A percentile compares a stretch with the other conserved stretches of the same genome.
These are phyloP conservation scores for Fusarium caatingaense DNA, from an alignment of 2,329 filamentous ascomycete genomes.

Conservation along the genomic window DNA sequence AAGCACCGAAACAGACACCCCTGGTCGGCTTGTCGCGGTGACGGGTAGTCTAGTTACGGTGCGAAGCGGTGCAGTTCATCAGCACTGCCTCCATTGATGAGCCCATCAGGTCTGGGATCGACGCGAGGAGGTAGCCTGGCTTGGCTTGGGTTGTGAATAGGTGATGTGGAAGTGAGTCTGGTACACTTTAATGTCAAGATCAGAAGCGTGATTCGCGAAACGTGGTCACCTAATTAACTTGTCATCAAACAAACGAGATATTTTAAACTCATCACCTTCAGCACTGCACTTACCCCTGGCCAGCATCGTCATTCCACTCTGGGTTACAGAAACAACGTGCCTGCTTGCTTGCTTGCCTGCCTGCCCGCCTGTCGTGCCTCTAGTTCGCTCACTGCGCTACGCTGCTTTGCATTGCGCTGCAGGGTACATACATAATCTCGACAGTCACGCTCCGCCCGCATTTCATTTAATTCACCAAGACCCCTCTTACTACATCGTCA, in stretches of 20 bases:
- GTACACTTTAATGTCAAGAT: constrained; percentile 7
- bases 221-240: constrained; percentile 25
- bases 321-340: constrained; percentile 42
- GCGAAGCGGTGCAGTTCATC: constrained; percentile 29
- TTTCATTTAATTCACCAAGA: constrained; percentile 36
- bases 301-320: constrained; percentile 44
- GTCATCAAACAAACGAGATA: constrained; percentile 25
- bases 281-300: constrained; percentile 37
- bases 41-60: constrained; percentile 21
- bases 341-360: constrained; percentile 3
- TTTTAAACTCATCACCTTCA: constrained; percentile 8
- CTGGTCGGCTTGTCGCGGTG: constrained; percentile 40
- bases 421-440: constrained; percentile 43
- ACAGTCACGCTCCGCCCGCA: constrained; percentile 42
- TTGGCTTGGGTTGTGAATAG: constrained; percentile 26
- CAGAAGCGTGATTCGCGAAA: constrained; percentile 38
- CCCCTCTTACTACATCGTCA: constrained; percentile 29
- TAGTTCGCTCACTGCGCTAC: constrained; percentile 17
- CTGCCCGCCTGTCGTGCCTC: constrained; percentile 14
- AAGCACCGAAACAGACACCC: constrained; percentile 42
- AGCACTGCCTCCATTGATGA: constrained; percentile 48
- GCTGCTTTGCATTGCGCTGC: constrained; percentile 33
- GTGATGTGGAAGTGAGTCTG: constrained; percentile 27
- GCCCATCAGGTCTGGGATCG: constrained; percentile 44
- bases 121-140: constrained; percentile 36